These are phyloP conservation scores for Melaleuca alternifolia DNA, from an alignment of 345 rosid genomes.

Conservation along the genomic window DNA sequence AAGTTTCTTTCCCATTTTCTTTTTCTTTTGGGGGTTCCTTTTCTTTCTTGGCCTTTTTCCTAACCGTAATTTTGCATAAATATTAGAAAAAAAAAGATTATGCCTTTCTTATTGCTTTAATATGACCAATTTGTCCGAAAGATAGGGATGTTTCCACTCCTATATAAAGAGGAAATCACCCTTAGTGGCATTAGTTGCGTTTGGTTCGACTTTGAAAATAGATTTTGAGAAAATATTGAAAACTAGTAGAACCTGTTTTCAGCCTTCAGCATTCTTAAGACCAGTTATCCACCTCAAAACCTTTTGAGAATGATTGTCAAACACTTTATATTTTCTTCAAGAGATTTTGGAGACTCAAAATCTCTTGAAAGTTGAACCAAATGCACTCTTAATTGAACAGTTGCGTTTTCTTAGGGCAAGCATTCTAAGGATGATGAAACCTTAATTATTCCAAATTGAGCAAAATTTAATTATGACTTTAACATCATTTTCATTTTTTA, in stretches of 20 bases:
- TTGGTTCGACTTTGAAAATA: too few species aligned
- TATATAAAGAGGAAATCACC: background rate
- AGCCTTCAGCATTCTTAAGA: too few species aligned
- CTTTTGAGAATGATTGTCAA: too few species aligned
- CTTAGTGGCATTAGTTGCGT: too few species aligned
- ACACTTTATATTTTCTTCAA: too few species aligned
- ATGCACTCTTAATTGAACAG: too few species aligned
- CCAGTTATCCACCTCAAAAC: too few species aligned
- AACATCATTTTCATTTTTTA: background rate
- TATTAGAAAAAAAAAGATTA: background rate
- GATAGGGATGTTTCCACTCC: background rate
- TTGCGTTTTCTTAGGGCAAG: background rate
- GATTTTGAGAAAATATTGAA: too few species aligned
- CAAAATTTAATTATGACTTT: background rate
- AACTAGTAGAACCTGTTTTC: too few species aligned
- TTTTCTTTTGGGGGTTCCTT: background rate
- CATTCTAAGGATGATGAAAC: accelerated
- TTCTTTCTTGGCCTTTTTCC: background rate
- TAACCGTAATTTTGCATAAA: background rate
- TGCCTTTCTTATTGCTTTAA: background rate
- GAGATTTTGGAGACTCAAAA: too few species aligned
- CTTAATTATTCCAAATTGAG: background rate
- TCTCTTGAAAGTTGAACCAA: too few species aligned
- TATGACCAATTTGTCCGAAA: background rate
- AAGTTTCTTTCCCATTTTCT: background rate